These are phyloP conservation scores for Neopestalotiopsis sp. DNA, from an alignment of 2,329 filamentous ascomycete species.

Conservation along the genomic window DNA sequence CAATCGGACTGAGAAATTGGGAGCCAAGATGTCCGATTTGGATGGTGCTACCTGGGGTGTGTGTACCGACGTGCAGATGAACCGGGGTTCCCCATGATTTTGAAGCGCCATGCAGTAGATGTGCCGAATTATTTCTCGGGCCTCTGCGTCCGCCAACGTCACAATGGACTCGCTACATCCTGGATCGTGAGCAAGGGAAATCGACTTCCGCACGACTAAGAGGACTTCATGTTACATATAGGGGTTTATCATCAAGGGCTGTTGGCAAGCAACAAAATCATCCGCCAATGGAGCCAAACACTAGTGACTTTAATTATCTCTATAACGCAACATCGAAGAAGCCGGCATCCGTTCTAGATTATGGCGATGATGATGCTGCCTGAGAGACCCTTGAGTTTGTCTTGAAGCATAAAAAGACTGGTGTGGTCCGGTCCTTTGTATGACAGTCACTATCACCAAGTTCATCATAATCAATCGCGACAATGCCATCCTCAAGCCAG, in stretches of 20 bases:
- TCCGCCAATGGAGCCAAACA: constrained; percentile 1
- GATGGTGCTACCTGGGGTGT: neutral
- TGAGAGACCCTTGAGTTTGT: neutral
- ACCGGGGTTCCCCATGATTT: neutral
- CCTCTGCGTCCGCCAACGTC: neutral
- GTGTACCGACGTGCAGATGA: neutral
- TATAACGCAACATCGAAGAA: neutral
- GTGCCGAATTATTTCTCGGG: neutral
- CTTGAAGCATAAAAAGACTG: no score
- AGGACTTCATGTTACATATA: neutral
- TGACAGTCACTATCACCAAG: neutral
- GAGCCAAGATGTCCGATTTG: neutral
- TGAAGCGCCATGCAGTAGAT: neutral
- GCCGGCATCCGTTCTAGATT: neutral
- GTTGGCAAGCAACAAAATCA: neutral
- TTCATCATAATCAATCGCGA: neutral
- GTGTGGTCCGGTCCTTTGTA: neutral
- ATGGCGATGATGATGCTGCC: neutral
- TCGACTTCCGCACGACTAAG: neutral
- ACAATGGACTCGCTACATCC: neutral
- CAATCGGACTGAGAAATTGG: neutral
- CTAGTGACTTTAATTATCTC: neutral
- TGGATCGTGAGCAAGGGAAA: neutral
- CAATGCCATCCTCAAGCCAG: constrained; percentile 2
- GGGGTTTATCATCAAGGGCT: neutral